phyloP scores from a whole-genome alignment of 2,329 filamentous ascomycete species.

The Fusarium camptoceras region DNA sequence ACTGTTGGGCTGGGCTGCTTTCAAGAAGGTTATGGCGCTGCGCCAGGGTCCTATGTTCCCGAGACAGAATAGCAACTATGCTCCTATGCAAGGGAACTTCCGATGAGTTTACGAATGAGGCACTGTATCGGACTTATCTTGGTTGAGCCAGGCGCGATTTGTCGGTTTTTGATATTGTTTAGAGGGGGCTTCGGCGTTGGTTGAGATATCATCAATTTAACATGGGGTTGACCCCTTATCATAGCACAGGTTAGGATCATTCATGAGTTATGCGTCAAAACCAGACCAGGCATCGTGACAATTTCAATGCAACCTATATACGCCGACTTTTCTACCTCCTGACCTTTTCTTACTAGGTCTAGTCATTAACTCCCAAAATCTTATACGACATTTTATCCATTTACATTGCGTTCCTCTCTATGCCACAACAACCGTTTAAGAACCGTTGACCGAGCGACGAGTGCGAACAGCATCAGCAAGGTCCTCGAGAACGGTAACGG shows the following conservation, averaged over 20 bases:
- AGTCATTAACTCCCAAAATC: conserved; percentile 42
- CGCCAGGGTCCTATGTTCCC: conserved; percentile 50
- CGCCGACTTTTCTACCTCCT: conserved; percentile 42
- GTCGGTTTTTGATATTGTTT: not conserved
- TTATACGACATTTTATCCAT: conserved; percentile 16
- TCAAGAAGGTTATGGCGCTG: conserved; percentile 61
- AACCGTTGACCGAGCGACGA: conserved; percentile 68
- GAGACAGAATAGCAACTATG: conserved; percentile 47
- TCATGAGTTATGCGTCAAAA: conserved; percentile 22
- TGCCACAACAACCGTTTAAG: conserved; percentile 45
- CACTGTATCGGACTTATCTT: not conserved
- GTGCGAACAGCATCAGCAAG: conserved; percentile 85
- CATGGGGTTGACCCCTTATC: conserved; percentile 13
- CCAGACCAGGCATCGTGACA: conserved; percentile 38
- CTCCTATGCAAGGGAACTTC: conserved; percentile 45
- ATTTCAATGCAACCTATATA: conserved; percentile 46
- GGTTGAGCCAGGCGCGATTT: not conserved
- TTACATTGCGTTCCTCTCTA: conserved; percentile 14
- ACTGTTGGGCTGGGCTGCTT: conserved; percentile 69
- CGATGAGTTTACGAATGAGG: conserved; percentile 18
- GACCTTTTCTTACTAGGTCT: conserved; percentile 33
- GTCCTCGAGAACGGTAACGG: conserved; percentile 83
- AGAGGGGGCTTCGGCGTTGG: conserved; percentile 27
- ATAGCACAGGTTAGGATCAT: conserved; percentile 2
- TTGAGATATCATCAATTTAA: conserved; percentile 16